Evolutionary conservation across 2,329 filamentous ascomycete genomes (phyloP).

Genomic region (Microdochium paspali): DNA sequence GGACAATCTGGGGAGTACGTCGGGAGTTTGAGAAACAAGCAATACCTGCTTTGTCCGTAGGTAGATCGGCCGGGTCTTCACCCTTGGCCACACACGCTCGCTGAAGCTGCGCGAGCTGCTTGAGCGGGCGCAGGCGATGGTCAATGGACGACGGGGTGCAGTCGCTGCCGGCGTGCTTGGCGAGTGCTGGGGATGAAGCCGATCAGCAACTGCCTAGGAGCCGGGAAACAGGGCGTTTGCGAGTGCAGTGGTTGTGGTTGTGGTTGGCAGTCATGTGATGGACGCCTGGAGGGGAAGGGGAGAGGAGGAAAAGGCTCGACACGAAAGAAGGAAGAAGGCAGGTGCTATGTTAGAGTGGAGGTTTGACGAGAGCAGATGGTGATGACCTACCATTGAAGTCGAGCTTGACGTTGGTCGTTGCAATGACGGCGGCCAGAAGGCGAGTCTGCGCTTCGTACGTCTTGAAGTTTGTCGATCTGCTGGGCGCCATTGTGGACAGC

Average conservation of each 20-base stretch:
- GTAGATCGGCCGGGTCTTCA: slow-evolving; percentile 23
- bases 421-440: slow-evolving; percentile 51
- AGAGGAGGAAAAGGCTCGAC: too few relatives aligned
- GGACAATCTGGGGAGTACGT: background rate
- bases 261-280: too few relatives aligned
- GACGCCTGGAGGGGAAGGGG: background rate
- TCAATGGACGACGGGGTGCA: slow-evolving; percentile 23
- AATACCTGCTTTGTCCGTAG: slow-evolving; percentile 26
- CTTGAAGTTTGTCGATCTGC: slow-evolving; percentile 40
- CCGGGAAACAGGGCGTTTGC: too few relatives aligned
- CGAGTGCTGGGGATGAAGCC: slow-evolving; percentile 11
- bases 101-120: slow-evolving; percentile 25
- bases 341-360: background rate
- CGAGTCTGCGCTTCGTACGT: slow-evolving; percentile 50
- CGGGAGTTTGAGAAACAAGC: slow-evolving; percentile 11
- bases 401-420: slow-evolving; percentile 42
- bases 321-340: too few relatives aligned
- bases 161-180: slow-evolving; percentile 18
- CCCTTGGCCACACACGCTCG: slow-evolving; percentile 14
- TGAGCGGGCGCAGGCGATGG: slow-evolving; percentile 28
- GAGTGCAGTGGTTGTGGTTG: too few relatives aligned
- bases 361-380: background rate
- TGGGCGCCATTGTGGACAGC: slow-evolving; percentile 16
- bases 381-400: slow-evolving; percentile 50
- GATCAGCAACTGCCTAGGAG: background rate